A percentile compares a stretch with the other conserved stretches of the same genome.
These are phyloP conservation scores for Eimeria falciformis DNA, from an alignment of 169 alveolate species.

Conservation along the genomic window DNA sequence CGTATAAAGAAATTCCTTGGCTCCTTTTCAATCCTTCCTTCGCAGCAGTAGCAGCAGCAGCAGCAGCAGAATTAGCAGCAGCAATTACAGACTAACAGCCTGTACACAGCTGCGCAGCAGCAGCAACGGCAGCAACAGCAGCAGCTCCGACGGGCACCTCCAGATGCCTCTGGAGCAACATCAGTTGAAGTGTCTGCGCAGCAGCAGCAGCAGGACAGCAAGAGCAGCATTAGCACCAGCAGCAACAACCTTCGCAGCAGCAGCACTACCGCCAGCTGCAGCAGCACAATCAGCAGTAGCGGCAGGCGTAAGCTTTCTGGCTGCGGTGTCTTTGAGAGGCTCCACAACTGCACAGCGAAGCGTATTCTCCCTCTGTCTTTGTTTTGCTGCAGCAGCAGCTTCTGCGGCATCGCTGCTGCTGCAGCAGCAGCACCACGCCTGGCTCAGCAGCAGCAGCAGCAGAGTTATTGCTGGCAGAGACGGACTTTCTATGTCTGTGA, in stretches of 20 bases:
- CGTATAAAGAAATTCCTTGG: no score
- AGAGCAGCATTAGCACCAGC: neutral
- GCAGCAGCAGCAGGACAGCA: conserved; percentile 31
- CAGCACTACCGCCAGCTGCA: neutral
- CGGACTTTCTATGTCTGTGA: neutral
- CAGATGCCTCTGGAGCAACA: neutral
- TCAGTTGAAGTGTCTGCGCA: conserved; percentile 1
- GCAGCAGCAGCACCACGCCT: conserved; percentile 45
- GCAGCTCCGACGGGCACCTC: conserved; percentile 7
- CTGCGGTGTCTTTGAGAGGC: neutral
- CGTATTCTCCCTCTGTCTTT: neutral
- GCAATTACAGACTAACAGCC: neutral
- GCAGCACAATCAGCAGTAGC: no score
- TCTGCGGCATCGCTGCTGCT: conserved; percentile 47
- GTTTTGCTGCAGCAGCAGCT: conserved; percentile 61
- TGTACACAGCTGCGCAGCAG: neutral
- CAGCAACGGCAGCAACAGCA: neutral
- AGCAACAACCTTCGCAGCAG: conserved; percentile 4
- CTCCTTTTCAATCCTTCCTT: no score
- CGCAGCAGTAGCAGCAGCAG: neutral
- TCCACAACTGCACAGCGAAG: neutral
- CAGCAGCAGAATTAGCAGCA: neutral
- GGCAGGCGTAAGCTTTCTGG: no score
- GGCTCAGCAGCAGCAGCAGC: conserved; percentile 39
- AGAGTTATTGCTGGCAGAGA: neutral